Base-by-base conservation (phyloP, 2,329 filamentous ascomycete genomes). In the Dactylellina leptospora region DNA sequence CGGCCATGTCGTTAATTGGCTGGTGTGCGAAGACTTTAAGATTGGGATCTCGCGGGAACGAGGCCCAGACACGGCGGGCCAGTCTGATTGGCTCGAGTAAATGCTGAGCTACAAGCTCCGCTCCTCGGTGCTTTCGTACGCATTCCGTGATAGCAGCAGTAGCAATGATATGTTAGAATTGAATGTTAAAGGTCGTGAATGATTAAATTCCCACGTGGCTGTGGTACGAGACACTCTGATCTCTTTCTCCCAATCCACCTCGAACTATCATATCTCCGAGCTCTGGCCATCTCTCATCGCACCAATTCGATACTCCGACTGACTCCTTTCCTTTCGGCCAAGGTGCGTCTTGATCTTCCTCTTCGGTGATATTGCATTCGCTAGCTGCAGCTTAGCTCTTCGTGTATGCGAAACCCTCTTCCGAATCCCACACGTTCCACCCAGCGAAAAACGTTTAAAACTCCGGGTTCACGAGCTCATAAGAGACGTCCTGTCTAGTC, bases 131-230 rank as follows among this genome's bases (percentile, higher is more conserved):
- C 30, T 6, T 33, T 13, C 13, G 30, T 13, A 6, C 30, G 6
- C 13, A 6, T 6, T 33, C 38, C 9, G n/a, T 42, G 9, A n/a
- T 18, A 42, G 38, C 38, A 42, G 6, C 8, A n/a, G n/a, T n/a
- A n/a, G n/a, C n/a, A n/a, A n/a, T n/a, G n/a, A n/a, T n/a, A n/a
- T n/a, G n/a, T n/a, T n/a, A n/a, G n/a, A n/a, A n/a, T n/a, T n/a
- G n/a, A n/a, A n/a, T n/a, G n/a, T n/a, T n/a, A n/a, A n/a, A n/a
- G n/a, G n/a, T n/a, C n/a, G n/a, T n/a, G n/a, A n/a, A n/a, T n/a
- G n/a, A n/a, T n/a, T n/a, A n/a, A n/a, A n/a, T 51, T 51, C 47
- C 47, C 47, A 51, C 47, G 47, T 51, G 47, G 47, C n/a, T 8
- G 27, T 27, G 16, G 20, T 30, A 8, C 44, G 16, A 23, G 11